Base-by-base conservation (phyloP, 345 rosid species). In the Carallia brachiata region DNA sequence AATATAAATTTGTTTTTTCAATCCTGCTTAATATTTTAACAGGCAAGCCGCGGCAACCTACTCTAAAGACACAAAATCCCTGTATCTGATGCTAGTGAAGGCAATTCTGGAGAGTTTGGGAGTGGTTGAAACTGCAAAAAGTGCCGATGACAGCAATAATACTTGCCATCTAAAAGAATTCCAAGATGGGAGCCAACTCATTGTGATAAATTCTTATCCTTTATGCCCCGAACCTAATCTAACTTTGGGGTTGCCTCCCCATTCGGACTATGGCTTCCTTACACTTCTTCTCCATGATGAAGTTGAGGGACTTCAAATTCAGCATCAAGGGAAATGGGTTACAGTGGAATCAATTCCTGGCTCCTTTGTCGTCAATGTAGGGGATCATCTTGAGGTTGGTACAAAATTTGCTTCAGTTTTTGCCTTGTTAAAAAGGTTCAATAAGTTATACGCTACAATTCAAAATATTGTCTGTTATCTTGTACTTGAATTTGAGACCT, bases 361-460 rank as follows among this genome's bases (percentile, higher is more conserved):
- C 18, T 76, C 83, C 0, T 76, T 78, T 66, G 73, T 82, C 15
- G 71, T 76, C 57, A 82, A 79, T 18, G 66, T 68, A 10, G 85
- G 85, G 4, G 85, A 82, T 65, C 85, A 82, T 65, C 83, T 82
- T 28, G 85, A 82, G 85, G 85, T 79, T 10, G 57, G 34, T 61
- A 40, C 36, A 2, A 2, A 54, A 2, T 50, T 52, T 62, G 2
- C 28, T 53, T 53, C 28, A 18, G 7, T 53, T n/a, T 6, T 18
- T 54, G 6, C 16, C 6, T 54, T 10, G 47, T 40, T 9, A 12
- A 40, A 8, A 40, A 40, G 13, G 10, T 54, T 23, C 23, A 23
- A 23, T 8, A 18, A 4, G 13, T 18, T 27, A 18, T 54, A 9
- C 31, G 0, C 28, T 55, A n/a, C 30, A 55, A 55, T 12, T 52